Evolutionary conservation across 1,139 yeast genomes (phyloP), one percentile per base, ranked within the genome.

Genomic region (Arxiozyma heterogenica): DNA sequence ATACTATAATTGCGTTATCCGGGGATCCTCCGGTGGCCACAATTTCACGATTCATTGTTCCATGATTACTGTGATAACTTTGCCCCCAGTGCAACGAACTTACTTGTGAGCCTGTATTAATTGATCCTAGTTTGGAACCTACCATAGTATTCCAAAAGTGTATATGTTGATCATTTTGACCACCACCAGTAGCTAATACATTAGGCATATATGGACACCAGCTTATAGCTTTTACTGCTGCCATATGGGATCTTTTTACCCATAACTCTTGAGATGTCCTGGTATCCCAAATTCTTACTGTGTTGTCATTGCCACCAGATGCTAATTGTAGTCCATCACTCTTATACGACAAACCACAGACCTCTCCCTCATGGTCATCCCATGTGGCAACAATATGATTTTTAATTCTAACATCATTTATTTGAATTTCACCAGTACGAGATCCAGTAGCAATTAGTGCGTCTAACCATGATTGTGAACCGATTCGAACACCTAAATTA

Each of bases 1-100:
- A 93, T 51, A 93, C 76, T 12, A 91, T 79, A 42, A 94, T 81
- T 62, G 86, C 83, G 66, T 93, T 93, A 56, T 86, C 82, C 27
- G 98, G 98, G 69, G 81, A 87, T 1, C 98, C 98, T 65, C 94
- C 96, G 4, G 97, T 86, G 5, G 97, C 94, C 1, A 86, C 95
- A 51, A 94, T 81, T 71, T 94, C 98, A 67, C 81, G 79, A 4
- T 88, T 89, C 53, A 83, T 81, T 1, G 83, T 44, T 17, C 61
- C 86, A 34, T 46, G 21, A 79, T 53, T 53, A 12, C 52, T 51
- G 41, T 58, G 57, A 55, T 66, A 66, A 53, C 78, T 74, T 54
- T 81, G 79, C 5, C 96, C 95, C 98, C 98, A 94, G 63, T 84
- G 83, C 56, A 94, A 75, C 12, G 97, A 87, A 27, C 95, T 85